Evolutionary conservation across 202 grass and related monocot species (phyloP).

Genomic region (Saccharum hybrid): DNA sequence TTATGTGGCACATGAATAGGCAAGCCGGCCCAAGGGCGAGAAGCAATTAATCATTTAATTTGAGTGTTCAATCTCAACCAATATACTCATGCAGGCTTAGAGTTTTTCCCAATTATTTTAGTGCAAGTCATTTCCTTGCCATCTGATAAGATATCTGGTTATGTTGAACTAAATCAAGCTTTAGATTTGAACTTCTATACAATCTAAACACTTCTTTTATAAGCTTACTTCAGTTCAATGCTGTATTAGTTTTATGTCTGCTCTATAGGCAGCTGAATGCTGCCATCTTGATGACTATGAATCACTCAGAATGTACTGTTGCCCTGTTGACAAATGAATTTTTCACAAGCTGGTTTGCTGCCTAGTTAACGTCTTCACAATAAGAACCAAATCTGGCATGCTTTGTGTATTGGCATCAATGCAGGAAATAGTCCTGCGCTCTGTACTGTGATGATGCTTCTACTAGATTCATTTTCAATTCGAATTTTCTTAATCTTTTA

Average conservation of each 20-base stretch:
- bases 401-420: conserved; percentile 9
- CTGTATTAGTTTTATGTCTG: conserved; percentile 3
- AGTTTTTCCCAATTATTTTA: conserved; percentile 29
- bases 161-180: conserved; percentile 24
- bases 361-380: conserved; percentile 14
- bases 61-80: conserved; percentile 8
- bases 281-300: conserved; percentile 17
- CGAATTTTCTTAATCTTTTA: conserved; percentile 26
- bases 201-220: neutral
- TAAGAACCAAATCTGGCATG: neutral
- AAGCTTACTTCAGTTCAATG: neutral
- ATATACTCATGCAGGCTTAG: neutral
- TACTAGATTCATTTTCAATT: conserved; percentile 21
- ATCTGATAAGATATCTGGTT: conserved; percentile 21
- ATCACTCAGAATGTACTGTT: conserved; percentile 9
- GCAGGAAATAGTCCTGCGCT: neutral
- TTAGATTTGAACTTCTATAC: conserved; percentile 24
- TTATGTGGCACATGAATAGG: neutral
- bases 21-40: neutral
- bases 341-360: neutral
- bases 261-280: conserved; percentile 21
- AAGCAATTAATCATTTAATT: neutral
- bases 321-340: neutral
- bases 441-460: conserved; percentile 23
- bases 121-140: neutral